Percentiles rank a stretch among this genome's conserved stretches.
Conservation (phyloP, 1,284 basidiomycete species). For the Tetrapyrgos nigripes region DNA sequence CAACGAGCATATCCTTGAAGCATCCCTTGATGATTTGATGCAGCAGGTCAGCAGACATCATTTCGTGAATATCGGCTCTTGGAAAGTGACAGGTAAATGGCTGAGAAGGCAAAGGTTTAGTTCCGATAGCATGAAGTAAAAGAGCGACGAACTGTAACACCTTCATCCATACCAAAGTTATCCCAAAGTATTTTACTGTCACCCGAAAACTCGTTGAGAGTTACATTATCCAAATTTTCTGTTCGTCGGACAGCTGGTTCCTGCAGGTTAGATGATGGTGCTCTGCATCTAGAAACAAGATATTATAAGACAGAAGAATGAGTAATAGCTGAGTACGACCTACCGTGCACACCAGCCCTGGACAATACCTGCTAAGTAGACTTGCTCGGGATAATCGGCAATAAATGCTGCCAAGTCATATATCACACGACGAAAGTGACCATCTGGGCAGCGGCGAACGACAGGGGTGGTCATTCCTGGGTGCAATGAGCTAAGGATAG, state of each 20-base stretch:
- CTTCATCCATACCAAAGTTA: constrained; percentile 13
- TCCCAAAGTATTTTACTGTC: constrained; percentile 13
- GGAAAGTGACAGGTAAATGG: constrained; percentile 16
- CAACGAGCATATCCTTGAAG: constrained; percentile 36
- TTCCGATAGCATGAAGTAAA: not conserved
- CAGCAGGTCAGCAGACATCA: constrained; percentile 33
- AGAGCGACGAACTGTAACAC: constrained; percentile 5
- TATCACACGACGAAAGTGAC: constrained; percentile 8
- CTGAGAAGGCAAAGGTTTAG: not conserved
- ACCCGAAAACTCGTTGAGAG: not conserved
- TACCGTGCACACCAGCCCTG: constrained; percentile 23
- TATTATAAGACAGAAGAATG: constrained; percentile 20
- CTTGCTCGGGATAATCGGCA: constrained; percentile 25
- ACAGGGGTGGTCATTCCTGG: constrained; percentile 17
- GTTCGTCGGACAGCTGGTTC: not conserved
- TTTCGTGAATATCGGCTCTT: constrained; percentile 31
- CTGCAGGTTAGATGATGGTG: constrained; percentile 10
- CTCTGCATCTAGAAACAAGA: constrained; percentile 15
- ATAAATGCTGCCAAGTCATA: constrained; percentile 21
- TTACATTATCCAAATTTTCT: not conserved
- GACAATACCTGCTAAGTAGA: constrained; percentile 18
- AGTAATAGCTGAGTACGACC: not conserved
- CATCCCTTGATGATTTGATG: constrained; percentile 40
- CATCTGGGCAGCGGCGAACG: constrained; percentile 16
- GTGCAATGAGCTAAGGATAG: constrained; percentile 15